These are phyloP conservation scores for Symbiodinium natans DNA, from an alignment of 73 alveolate genomes.

Conservation along the genomic window DNA sequence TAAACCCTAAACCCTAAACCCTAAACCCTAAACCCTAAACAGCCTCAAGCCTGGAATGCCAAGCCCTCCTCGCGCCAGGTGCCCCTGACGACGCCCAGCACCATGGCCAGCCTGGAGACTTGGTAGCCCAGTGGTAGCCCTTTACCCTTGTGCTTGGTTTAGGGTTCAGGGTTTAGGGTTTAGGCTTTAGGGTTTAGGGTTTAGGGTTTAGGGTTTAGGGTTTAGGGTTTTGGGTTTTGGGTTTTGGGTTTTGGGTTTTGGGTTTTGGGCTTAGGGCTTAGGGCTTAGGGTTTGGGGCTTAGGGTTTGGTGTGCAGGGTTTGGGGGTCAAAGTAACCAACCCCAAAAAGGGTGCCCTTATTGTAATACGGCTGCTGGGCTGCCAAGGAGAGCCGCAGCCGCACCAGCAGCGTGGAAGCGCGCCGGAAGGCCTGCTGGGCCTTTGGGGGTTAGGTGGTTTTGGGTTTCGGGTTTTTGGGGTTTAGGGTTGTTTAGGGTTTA, in stretches of 20 bases:
- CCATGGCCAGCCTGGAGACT: not conserved
- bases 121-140: not conserved
- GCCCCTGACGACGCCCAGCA: not conserved
- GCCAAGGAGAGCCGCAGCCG: not conserved
- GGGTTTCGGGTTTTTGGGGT: no score
- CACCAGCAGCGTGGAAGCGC: not conserved
- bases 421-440: no score
- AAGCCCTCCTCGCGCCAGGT: not conserved
- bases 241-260: no score
- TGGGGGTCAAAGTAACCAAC: no score
- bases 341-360: no score
- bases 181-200: not conserved
- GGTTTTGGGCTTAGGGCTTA: no score
- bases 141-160: not conserved
- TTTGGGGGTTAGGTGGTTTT: no score
- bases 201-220: not conserved
- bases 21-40: not conserved
- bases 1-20: not conserved
- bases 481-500: no score
- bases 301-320: no score
- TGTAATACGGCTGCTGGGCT: no score
- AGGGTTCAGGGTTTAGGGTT: not conserved
- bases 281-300: no score
- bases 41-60: not conserved
- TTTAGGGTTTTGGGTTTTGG: no score